Percentiles rank a stretch among this genome's conserved stretches.
These are phyloP conservation scores for Paragyromitra xinjiangensis DNA, from an alignment of 495 filamentous ascomycete genomes.

Conservation along the genomic window DNA sequence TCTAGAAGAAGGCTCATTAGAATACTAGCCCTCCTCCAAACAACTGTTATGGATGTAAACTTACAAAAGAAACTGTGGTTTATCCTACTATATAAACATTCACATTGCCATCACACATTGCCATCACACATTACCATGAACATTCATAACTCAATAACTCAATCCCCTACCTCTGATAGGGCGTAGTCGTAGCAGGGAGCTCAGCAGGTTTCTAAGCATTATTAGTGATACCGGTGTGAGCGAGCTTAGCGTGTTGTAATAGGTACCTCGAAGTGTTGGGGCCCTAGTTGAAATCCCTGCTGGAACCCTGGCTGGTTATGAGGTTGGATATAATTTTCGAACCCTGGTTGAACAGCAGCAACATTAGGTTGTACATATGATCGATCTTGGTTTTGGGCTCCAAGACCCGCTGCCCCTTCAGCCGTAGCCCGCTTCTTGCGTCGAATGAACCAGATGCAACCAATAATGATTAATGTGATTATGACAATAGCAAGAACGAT, in stretches of 20 bases:
- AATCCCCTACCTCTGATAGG: not conserved
- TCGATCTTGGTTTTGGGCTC: not conserved
- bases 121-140: not conserved
- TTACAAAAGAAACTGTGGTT: not conserved
- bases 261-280: not conserved
- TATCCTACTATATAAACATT: not conserved
- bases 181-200: not conserved
- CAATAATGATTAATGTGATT: not conserved
- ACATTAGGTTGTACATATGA: not conserved
- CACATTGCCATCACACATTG: not conserved
- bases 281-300: not conserved
- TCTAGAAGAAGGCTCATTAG: too few relatives aligned
- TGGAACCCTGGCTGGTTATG: not conserved
- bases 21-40: too few relatives aligned
- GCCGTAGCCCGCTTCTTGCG: not conserved
- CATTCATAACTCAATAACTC: not conserved
- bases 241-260: not conserved
- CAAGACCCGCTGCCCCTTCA: not conserved
- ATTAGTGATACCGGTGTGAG: not conserved
- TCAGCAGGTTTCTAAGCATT: slow-evolving; percentile 3
- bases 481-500: not conserved
- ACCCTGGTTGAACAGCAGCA: not conserved
- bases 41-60: not conserved
- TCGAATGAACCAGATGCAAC: not conserved
- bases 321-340: not conserved